These are phyloP conservation scores for Penicillium sp. DNA, from an alignment of 2,329 filamentous ascomycete genomes.

Conservation along the genomic window DNA sequence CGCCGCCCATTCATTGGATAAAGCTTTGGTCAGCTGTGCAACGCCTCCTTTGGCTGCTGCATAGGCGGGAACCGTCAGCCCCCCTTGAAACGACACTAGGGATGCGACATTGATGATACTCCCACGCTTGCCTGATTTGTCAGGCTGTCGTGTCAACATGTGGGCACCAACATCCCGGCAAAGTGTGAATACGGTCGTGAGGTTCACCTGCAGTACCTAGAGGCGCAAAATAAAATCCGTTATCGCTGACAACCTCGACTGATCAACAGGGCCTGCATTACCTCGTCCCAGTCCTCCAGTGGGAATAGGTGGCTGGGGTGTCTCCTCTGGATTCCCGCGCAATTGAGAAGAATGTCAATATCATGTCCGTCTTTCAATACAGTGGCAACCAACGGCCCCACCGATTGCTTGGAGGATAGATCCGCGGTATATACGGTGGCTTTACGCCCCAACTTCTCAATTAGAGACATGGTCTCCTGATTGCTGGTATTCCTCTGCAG, in stretches of 20 bases:
- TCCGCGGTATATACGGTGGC: slow-evolving; percentile 48
- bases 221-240: background rate
- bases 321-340: slow-evolving; percentile 80
- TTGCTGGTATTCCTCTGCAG: slow-evolving; percentile 56
- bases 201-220: slow-evolving; percentile 81
- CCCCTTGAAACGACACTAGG: slow-evolving; percentile 81
- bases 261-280: slow-evolving; percentile 24
- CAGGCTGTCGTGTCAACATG: slow-evolving; percentile 30
- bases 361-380: slow-evolving; percentile 50
- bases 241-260: background rate
- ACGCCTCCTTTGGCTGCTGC: slow-evolving; percentile 38
- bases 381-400: slow-evolving; percentile 43
- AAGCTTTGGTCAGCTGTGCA: slow-evolving; percentile 48
- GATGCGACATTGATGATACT: slow-evolving; percentile 81
- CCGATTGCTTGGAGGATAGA: slow-evolving; percentile 43
- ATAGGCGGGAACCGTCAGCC: slow-evolving; percentile 69
- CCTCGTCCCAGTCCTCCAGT: slow-evolving; percentile 72
- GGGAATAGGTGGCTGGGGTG: slow-evolving; percentile 77
- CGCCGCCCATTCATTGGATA: slow-evolving; percentile 56
- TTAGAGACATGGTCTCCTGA: slow-evolving; percentile 44
- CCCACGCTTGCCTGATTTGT: slow-evolving; percentile 31
- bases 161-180: slow-evolving; percentile 41
- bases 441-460: slow-evolving; percentile 37
- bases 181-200: slow-evolving; percentile 72
- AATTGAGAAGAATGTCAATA: slow-evolving; percentile 81